A percentile compares a stretch with the other conserved stretches of the same genome.
Conservation (phyloP, 2,329 filamentous ascomycete species). For the Beauveria sp. region DNA sequence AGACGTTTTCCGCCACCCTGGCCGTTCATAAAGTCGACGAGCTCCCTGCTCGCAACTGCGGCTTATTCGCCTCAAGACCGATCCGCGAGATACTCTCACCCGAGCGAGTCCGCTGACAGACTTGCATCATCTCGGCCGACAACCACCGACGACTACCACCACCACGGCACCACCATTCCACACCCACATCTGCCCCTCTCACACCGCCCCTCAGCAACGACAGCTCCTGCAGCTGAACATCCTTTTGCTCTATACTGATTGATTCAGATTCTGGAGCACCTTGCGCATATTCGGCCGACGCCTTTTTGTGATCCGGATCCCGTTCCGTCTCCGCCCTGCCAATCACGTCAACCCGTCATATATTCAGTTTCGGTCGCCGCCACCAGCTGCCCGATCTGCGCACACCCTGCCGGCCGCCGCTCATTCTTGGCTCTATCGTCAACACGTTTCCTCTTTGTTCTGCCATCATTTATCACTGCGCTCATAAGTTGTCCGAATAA, state of each 20-base stretch:
- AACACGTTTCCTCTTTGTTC: background rate
- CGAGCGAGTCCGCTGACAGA: background rate
- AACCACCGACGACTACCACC: background rate
- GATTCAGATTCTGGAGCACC: background rate
- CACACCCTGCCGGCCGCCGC: background rate
- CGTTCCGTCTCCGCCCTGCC: slow-evolving; percentile 1
- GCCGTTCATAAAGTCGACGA: background rate
- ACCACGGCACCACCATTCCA: background rate
- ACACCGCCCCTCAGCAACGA: slow-evolving; percentile 6
- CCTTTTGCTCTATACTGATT: background rate
- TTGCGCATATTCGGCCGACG: background rate
- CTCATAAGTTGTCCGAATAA: background rate
- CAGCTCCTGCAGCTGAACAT: background rate
- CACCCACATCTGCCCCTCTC: background rate
- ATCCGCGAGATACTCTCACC: background rate
- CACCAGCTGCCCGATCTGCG: slow-evolving; percentile 4
- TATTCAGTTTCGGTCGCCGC: slow-evolving; percentile 2
- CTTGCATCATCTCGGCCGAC: slow-evolving; percentile 5
- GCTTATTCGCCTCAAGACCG: background rate
- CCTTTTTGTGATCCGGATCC: background rate
- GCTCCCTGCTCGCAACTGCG: background rate
- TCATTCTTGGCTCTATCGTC: background rate
- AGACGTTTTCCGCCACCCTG: background rate
- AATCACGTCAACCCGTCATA: slow-evolving; percentile 1
- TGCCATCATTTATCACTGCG: background rate